phyloP scores from a whole-genome alignment of 192 early-diverging fungal genomes.

The Irineochytrium annulatum region DNA sequence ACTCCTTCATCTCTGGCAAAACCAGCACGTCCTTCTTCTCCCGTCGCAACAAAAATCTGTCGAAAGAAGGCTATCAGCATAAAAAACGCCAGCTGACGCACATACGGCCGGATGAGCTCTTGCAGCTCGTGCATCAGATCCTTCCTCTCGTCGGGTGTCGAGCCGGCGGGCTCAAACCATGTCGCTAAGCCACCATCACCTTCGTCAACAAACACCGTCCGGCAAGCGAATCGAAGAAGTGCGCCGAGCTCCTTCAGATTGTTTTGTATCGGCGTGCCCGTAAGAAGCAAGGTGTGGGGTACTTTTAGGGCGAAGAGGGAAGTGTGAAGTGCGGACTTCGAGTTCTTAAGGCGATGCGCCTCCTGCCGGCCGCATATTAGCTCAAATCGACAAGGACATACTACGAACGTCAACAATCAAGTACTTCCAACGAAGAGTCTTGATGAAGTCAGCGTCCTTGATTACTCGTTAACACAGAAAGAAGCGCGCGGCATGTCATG shows the following conservation, averaged over 20 bases:
- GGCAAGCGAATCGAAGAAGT: conserved; percentile 16
- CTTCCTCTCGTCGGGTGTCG: not conserved
- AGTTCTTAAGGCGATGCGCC: conserved; percentile 65
- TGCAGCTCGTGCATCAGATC: conserved; percentile 4
- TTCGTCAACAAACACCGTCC: not conserved
- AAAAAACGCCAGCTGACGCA: no score
- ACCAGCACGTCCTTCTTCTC: conserved; percentile 23
- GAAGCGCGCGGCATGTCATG: not conserved
- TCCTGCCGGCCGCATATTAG: not conserved
- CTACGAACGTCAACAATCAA: conserved; percentile 23
- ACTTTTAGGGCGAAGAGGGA: conserved; percentile 11
- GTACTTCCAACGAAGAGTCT: conserved; percentile 9
- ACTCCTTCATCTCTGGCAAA: conserved; percentile 24
- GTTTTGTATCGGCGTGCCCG: conserved; percentile 62
- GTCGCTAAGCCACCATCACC: not conserved
- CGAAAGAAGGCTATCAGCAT: no score
- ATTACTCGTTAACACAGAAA: not conserved
- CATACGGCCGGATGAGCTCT: conserved; percentile 9
- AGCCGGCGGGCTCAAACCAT: not conserved
- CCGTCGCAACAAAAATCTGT: conserved; percentile 18
- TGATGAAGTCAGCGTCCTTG: conserved; percentile 14
- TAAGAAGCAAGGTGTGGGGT: conserved; percentile 28
- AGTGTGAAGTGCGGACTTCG: conserved; percentile 69
- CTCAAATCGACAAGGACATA: not conserved
- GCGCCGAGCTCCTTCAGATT: conserved; percentile 45